These are phyloP conservation scores for Solanum pimpinellifolium DNA, from an alignment of 257 asterid species.

Conservation along the genomic window DNA sequence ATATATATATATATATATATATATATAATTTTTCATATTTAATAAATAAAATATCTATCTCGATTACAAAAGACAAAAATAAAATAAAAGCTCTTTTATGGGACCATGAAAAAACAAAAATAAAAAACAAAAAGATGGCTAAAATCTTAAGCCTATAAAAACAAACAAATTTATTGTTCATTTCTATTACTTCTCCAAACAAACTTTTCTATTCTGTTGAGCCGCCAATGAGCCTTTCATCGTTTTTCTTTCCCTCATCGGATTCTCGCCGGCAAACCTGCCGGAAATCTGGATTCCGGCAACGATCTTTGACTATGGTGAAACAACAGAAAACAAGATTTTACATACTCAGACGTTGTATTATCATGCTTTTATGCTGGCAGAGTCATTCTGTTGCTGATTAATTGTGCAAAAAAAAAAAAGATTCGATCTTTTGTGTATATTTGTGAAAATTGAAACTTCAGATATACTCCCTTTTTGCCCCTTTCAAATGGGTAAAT, in stretches of 20 bases:
- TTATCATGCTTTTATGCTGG: slow-evolving; percentile 33
- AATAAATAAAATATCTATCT: neutral
- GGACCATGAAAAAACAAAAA: neutral
- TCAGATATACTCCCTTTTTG: no score
- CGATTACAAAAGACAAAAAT: neutral
- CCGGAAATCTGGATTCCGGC: slow-evolving; percentile 12
- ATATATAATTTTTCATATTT: neutral
- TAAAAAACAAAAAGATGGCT: neutral
- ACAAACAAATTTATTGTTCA: neutral
- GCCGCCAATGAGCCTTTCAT: neutral
- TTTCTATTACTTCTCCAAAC: neutral
- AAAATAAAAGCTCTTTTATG: neutral
- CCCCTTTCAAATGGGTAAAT: neutral
- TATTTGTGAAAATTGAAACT: neutral
- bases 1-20: no score
- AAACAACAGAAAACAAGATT: slow-evolving; percentile 27
- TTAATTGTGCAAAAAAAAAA: neutral
- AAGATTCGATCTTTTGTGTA: neutral
- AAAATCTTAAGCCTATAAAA: neutral
- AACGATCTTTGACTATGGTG: slow-evolving; percentile 19
- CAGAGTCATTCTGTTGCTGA: slow-evolving; percentile 15
- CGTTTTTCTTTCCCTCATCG: neutral
- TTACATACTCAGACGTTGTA: slow-evolving; percentile 33
- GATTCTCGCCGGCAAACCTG: slow-evolving; percentile 3
- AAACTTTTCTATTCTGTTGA: neutral